Evolutionary conservation across 768 basidiomycete genomes (phyloP).

Genomic region (Mycena epipterygia): DNA sequence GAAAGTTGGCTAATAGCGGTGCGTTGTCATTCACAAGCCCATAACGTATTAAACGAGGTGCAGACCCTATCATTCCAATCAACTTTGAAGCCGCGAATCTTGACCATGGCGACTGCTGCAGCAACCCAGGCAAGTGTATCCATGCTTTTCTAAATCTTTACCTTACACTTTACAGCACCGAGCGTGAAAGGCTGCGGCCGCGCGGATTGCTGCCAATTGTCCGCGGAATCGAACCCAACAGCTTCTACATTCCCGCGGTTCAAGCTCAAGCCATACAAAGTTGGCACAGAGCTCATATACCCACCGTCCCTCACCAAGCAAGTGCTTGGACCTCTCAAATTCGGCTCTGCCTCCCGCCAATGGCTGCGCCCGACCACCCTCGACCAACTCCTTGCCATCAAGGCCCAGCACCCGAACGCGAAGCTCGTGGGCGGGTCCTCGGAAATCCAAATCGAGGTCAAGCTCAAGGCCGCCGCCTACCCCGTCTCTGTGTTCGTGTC

Average conservation of each 20-base stretch:
- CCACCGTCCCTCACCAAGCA: conserved; percentile 35
- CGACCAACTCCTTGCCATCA: conserved; percentile 33
- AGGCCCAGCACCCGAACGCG: conserved; percentile 31
- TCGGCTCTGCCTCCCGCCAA: conserved; percentile 31
- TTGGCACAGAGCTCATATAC: conserved; percentile 37
- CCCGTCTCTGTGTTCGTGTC: conserved; percentile 34
- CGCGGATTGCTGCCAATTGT: conserved; percentile 35
- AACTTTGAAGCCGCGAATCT: conserved; percentile 37
- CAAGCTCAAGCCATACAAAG: conserved; percentile 34
- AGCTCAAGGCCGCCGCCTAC: conserved; percentile 34
- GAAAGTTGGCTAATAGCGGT: conserved; percentile 13
- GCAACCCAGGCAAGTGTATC: conserved; percentile 18
- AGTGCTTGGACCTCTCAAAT: conserved; percentile 21
- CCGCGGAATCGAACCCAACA: neutral
- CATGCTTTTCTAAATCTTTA: neutral
- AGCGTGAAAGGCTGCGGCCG: conserved; percentile 32
- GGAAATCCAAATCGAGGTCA: conserved; percentile 39
- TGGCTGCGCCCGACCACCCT: conserved; percentile 38
- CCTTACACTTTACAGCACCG: conserved; percentile 7
- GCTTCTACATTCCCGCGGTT: conserved; percentile 37
- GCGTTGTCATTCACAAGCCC: neutral
- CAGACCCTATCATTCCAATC: conserved; percentile 33
- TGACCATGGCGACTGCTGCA: conserved; percentile 30
- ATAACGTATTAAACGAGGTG: neutral
- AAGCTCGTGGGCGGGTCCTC: conserved; percentile 38